Base-by-base conservation (phyloP, 306 rosid species). In the Begonia masoniana region DNA sequence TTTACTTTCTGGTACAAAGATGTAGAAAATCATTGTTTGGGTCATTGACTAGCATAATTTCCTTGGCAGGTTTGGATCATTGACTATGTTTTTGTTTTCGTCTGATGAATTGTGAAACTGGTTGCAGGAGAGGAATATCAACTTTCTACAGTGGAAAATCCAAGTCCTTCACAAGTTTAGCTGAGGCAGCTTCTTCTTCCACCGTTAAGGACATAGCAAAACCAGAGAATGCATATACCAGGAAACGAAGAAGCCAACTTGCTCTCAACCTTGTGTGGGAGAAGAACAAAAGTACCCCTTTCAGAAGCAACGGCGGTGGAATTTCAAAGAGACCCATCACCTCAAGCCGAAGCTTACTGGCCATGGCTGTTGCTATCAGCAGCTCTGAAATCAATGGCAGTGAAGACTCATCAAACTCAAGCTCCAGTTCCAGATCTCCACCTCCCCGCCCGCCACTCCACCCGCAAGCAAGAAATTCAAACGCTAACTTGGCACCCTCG, bases 81-180 rank as follows among this genome's bases (percentile, higher is more conserved):
- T 26, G 35, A 6, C 35, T 26, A 26, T 1, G 5, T 46, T 0
- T 4, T 12, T 46, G 5, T 3, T 12, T 45, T 62, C 47, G 10
- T 7, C 7, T 15, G 35, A 43, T 10, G 14, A n/a, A 45, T 10
- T 11, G 13, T 12, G 15, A n/a, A 7, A 10, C n/a, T 7, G 39
- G 5, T 57, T 71, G 78, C 85, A 91, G 97, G 70, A 81, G 75
- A 76, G 81, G 97, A 19, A 85, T 85, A 50, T 91, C 97, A 7
- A 71, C 72, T 11, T 86, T 81, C 65, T 91, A 85, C 21, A 71
- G 46, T 64, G 95, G 89, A 8, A 85, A 83, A 63, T 85, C 97
- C 0, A 91, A 81, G 59, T 91, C 97, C 41, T 91, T 67, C 73
- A 76, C 94, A 0, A 81, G 76, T 65, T 67, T 91, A 24, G 75